Base-by-base conservation (phyloP, 2,329 filamentous ascomycete species). In the Aspergillus sp. region DNA sequence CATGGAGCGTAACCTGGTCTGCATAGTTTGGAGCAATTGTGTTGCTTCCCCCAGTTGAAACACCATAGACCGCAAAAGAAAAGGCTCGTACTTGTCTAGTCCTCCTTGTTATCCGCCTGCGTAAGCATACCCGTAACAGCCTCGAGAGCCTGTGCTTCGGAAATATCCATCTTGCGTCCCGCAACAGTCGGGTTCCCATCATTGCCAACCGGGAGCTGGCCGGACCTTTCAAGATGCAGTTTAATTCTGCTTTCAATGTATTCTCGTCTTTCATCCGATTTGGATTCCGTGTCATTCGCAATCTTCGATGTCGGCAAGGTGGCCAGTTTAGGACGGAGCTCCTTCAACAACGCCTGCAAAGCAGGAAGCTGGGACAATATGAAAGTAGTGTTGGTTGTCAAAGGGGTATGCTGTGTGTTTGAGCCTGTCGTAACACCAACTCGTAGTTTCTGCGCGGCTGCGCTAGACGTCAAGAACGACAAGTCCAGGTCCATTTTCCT, bases 241-340 rank as follows among this genome's bases (percentile, higher is more conserved):
- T 86, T 81, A 51, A 90, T 90, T 68, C 92, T 87, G 54, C 84
- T 83, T 75, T 97, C 93, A 49, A 98, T 87, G 71, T 98, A 98
- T 64, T 89, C 84, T 56, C 88, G 82, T 59, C 93, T 81, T 71
- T 95, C 87, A 53, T 86, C 83, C 40, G 87, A 83, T 78, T 86
- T 90, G 46, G 82, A 82, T 61, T 80, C 73, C 48, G 66, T 67
- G 57, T 77, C 72, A 31, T 71, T 69, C 3, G 73, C 73, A 27
- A 72, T 70, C 3, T 74, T 68, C 1, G 71, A 66, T 21, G 62
- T 64, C 3, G 72, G 69, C 52, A 85, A 62, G 6, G 73, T 71
- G 5, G 74, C 73, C 27, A 96, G 76, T 58, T 88, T 86, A 0
- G 90, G 86, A 60, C 87, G 80, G 37, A 96, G 78, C 12, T 84